phyloP scores from a whole-genome alignment of 2,329 filamentous ascomycete genomes.

The Ophiostoma quercus region DNA sequence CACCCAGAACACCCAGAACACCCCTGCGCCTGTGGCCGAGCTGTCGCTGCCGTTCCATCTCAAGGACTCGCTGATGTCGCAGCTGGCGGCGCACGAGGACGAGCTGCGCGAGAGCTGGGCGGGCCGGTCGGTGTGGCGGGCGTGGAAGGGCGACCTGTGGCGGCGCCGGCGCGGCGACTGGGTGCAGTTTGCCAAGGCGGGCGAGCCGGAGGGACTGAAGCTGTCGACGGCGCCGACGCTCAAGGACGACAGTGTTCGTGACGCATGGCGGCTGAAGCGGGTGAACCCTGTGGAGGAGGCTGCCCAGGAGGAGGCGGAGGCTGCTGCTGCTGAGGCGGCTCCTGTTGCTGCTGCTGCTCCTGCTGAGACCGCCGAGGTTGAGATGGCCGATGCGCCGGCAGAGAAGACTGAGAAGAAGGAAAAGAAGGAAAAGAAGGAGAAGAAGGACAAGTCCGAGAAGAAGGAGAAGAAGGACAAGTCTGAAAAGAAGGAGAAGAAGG shows the following conservation, averaged over 20 bases:
- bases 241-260: conserved; percentile 20
- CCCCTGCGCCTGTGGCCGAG: conserved; percentile 27
- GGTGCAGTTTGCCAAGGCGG: conserved; percentile 53
- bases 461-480: conserved; percentile 11
- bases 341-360: not conserved
- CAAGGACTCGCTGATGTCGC: conserved; percentile 51
- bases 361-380: not conserved
- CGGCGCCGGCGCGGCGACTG: conserved; percentile 49
- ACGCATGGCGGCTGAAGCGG: conserved; percentile 11
- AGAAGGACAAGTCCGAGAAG: conserved; percentile 3
- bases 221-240: conserved; percentile 36
- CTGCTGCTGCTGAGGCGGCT: not conserved
- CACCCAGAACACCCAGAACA: not conserved
- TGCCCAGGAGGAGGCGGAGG: not conserved
- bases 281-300: not conserved
- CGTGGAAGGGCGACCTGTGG: conserved; percentile 56
- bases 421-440: not conserved
- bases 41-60: conserved; percentile 48
- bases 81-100: conserved; percentile 45
- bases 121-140: conserved; percentile 53
- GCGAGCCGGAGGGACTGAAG: conserved; percentile 36
- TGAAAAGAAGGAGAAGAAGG: conserved; percentile 10
- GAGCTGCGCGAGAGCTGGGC: conserved; percentile 50
- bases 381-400: not conserved
- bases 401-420: not conserved